Evolutionary conservation across 352 stramenopile genomes (phyloP), one percentile per base, ranked within the genome.

Genomic region (Phytophthora idaei): DNA sequence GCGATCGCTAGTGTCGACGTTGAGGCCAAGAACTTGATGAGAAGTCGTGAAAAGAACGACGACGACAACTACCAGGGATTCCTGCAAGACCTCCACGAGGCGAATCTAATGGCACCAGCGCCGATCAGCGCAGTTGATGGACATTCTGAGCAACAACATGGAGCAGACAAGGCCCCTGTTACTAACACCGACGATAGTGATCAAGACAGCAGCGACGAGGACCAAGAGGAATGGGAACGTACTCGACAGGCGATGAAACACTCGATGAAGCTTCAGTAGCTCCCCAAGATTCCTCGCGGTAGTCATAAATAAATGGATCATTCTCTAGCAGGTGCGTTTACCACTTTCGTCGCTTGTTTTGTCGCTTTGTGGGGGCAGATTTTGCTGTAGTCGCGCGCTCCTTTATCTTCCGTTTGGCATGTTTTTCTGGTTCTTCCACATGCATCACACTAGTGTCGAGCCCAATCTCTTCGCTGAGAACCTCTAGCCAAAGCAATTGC

Each of bases 21-120:
- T 2, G 81, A 90, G 28, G 80, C 81, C 25, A 92, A 90, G 51
- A 74, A 78, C 55, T 58, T 90, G 48, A 42, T 86, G 17, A 65
- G 54, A n/a, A 72, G 49, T 17, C 32, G 52, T 10, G 74, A 81
- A 44, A 77, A 78, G 42, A 50, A 76, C 25, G 76, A 90, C 2
- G 81, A 92, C 41, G 83, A 92, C 64, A 89, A 90, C 72, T 90
- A 88, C 68, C 81, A 92, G 57, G 78, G 77, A 44, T 92, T 92
- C 37, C 45, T 92, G 12, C 79, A 86, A 42, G 78, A 87, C 34
- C 72, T 90, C 32, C 64, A 74, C 10, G 69, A 89, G 0, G 81
- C 78, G 11, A 89, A 89, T 31, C 47, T 92, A 14, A 44, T 83
- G 39, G 49, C 59, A 3, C 67, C 66, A 14, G 49, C 74, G 8